Conservation (phyloP, 176 grass and related monocot species). For the Cenchrus americanus region DNA sequence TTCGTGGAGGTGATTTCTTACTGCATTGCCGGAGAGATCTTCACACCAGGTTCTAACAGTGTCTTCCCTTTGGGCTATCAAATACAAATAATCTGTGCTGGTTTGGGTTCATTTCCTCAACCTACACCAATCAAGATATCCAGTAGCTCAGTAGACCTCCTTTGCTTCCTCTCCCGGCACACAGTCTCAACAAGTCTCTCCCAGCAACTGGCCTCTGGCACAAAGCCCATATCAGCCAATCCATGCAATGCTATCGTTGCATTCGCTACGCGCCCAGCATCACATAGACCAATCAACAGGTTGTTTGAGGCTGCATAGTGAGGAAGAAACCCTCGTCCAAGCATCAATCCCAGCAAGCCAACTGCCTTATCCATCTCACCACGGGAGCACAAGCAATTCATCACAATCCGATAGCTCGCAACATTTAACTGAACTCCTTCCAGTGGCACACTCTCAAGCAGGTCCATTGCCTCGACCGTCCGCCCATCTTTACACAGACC, state of each 20-base stretch:
- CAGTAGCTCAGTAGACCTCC: conserved; percentile 65
- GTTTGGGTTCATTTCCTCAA: conserved; percentile 25
- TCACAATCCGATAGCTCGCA: conserved; percentile 80
- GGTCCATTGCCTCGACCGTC: conserved; percentile 55
- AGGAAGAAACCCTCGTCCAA: conserved; percentile 62
- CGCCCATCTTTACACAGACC: conserved; percentile 70
- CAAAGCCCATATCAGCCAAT: conserved; percentile 64
- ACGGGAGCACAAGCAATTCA: conserved; percentile 64
- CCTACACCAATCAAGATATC: conserved; percentile 52
- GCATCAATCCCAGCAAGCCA: conserved; percentile 69
- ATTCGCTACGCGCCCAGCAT: conserved; percentile 60
- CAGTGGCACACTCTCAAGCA: conserved; percentile 60
- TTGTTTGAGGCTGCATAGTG: conserved; percentile 82
- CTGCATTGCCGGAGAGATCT: neutral
- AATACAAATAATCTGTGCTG: neutral
- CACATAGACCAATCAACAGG: conserved; percentile 71
- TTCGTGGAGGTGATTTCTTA: neutral
- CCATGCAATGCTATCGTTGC: conserved; percentile 69
- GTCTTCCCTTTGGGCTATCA: neutral
- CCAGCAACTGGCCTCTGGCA: conserved; percentile 72
- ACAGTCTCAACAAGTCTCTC: conserved; percentile 50
- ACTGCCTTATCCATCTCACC: conserved; percentile 72
- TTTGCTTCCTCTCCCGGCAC: conserved; percentile 67
- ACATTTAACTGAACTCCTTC: conserved; percentile 68
- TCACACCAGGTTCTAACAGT: neutral